These are phyloP conservation scores for Raphanus sativus DNA, from an alignment of 345 rosid genomes.

Conservation along the genomic window DNA sequence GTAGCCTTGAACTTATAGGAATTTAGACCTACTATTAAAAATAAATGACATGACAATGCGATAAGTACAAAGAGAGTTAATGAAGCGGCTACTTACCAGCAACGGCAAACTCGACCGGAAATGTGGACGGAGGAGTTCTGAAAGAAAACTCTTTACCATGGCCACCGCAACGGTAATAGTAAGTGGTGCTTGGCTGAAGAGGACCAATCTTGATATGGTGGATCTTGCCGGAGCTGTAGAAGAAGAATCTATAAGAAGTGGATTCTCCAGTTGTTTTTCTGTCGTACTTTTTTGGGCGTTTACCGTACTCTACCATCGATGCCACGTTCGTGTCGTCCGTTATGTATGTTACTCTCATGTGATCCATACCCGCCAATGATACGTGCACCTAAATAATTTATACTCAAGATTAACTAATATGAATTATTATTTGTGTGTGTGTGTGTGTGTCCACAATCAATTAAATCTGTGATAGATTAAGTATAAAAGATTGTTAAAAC, in stretches of 20 bases:
- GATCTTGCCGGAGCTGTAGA: conserved; percentile 70
- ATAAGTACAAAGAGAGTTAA: background rate
- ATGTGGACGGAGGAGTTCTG: conserved; percentile 68
- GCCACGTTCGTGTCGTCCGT: conserved; percentile 48
- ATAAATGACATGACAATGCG: background rate
- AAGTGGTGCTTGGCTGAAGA: conserved; percentile 54
- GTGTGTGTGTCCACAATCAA: background rate
- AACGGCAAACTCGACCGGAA: conserved; percentile 69
- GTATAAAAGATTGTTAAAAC: background rate
- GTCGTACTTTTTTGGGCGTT: conserved; percentile 47
- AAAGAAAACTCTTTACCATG: conserved; percentile 76
- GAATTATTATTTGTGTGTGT: background rate
- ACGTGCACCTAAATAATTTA: conserved; percentile 60
- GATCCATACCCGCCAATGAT: conserved; percentile 61
- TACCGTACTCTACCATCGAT: conserved; percentile 73
- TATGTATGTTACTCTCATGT: conserved; percentile 68
- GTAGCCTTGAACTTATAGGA: background rate
- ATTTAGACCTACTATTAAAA: background rate
- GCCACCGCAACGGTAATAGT: conserved; percentile 82
- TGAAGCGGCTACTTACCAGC: conserved; percentile 50
- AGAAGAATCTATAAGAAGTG: conserved; percentile 61
- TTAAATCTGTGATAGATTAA: background rate
- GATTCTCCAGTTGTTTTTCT: conserved; percentile 46
- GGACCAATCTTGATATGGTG: conserved; percentile 87
- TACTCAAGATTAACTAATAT: background rate